A percentile compares a stretch with the other conserved stretches of the same genome.
Conservation (phyloP, 257 asterid genomes). For the Solanum etuberosum region DNA sequence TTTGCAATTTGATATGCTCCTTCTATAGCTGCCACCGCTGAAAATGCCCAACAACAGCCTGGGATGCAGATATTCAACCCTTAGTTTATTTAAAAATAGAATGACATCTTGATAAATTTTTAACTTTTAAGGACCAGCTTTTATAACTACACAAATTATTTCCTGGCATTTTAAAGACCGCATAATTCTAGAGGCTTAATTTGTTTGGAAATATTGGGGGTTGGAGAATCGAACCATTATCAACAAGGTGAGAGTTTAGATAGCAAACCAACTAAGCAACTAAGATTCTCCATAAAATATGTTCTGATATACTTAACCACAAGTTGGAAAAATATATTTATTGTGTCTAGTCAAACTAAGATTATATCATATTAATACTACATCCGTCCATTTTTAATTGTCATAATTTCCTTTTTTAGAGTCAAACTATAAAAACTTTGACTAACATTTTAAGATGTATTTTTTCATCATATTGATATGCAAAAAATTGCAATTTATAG, state of each 20-base stretch:
- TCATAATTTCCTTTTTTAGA: no score
- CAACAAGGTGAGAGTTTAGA: no score
- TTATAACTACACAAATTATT: neutral
- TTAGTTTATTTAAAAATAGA: neutral
- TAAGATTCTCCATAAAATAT: no score
- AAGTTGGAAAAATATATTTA: neutral
- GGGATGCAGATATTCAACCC: neutral
- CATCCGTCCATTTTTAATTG: no score
- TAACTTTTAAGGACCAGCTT: neutral
- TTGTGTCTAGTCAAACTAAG: neutral
- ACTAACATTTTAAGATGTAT: no score
- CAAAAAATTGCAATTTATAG: no score
- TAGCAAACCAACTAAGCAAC: no score
- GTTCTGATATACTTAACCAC: neutral
- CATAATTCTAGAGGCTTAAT: neutral
- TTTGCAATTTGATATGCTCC: neutral
- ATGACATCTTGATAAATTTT: neutral
- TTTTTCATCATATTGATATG: no score
- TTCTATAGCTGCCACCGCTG: neutral
- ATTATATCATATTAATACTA: neutral
- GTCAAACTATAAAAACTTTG: no score
- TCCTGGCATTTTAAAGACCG: neutral
- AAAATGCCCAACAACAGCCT: constrained; percentile 6
- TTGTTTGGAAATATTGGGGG: no score
- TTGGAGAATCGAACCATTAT: no score